A percentile compares a stretch with the other conserved stretches of the same genome.
phyloP scores from a whole-genome alignment of 306 rosid genomes.

The Cicer yamashitae region DNA sequence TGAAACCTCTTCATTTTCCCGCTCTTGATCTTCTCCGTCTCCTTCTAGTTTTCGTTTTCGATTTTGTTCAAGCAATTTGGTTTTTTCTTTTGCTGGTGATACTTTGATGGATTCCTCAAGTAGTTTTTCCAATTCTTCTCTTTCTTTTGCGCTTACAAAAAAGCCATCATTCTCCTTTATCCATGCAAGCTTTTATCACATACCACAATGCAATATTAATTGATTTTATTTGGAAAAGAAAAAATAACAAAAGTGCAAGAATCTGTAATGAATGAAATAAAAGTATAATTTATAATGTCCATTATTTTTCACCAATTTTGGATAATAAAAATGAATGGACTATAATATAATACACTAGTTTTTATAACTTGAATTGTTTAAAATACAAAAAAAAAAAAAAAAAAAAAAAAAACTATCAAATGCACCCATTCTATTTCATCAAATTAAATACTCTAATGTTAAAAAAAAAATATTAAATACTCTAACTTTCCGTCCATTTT shows the following conservation, averaged over 20 bases:
- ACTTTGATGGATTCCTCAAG: neutral
- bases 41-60: neutral
- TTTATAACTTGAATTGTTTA: too few relatives aligned
- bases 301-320: too few relatives aligned
- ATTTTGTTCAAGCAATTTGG: neutral
- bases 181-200: neutral
- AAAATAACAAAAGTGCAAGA: neutral
- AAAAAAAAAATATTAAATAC: too few relatives aligned
- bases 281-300: neutral
- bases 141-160: neutral
- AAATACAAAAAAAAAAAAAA: too few relatives aligned
- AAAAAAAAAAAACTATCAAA: too few relatives aligned
- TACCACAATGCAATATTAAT: neutral
- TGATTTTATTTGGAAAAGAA: neutral
- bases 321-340: too few relatives aligned
- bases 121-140: neutral
- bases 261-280: neutral
- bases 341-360: neutral
- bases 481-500: too few relatives aligned
- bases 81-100: neutral
- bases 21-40: neutral
- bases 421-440: too few relatives aligned
- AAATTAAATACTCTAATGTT: too few relatives aligned
- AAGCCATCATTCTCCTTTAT: neutral
- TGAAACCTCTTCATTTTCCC: neutral